Percentiles rank a stretch among this genome's conserved stretches.
Conservation (phyloP, 495 filamentous ascomycete genomes). For the Astrocystis sublimbata region DNA sequence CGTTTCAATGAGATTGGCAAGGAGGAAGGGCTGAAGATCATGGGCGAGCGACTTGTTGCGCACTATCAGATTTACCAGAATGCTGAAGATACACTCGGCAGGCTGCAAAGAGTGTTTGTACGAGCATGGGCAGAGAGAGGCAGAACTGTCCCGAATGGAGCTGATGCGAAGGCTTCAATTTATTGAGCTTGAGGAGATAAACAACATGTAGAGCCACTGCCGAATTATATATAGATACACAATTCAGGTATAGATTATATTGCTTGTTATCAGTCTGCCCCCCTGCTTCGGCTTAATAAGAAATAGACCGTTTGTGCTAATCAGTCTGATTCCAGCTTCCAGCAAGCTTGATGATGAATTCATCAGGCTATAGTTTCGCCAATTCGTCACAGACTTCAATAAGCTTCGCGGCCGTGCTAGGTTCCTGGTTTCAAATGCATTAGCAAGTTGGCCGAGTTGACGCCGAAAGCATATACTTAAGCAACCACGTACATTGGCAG, state of each 20-base stretch:
- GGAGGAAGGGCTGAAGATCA: constrained; percentile 55
- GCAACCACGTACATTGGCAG: constrained; percentile 16
- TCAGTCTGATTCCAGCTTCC: no score
- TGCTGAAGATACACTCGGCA: neutral
- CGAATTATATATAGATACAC: neutral
- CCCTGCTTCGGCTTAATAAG: neutral
- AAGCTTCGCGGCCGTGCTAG: constrained; percentile 3
- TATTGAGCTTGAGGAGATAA: neutral
- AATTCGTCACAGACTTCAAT: constrained; percentile 6
- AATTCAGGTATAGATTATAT: neutral
- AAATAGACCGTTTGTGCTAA: no score
- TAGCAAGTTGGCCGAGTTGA: neutral
- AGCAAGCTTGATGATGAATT: no score
- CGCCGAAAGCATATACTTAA: neutral
- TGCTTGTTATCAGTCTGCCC: neutral
- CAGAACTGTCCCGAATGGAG: neutral
- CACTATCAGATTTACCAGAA: constrained; percentile 58
- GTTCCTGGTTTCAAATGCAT: constrained; percentile 4
- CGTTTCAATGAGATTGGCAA: constrained; percentile 51
- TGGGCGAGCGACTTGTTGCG: constrained; percentile 56
- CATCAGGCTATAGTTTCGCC: constrained; percentile 13
- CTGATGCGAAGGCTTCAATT: neutral
- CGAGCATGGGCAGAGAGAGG: neutral
- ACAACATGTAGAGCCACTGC: neutral
- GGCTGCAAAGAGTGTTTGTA: neutral